Conservation (phyloP, 129 eudicot species). For the Pittosporum tobira region DNA sequence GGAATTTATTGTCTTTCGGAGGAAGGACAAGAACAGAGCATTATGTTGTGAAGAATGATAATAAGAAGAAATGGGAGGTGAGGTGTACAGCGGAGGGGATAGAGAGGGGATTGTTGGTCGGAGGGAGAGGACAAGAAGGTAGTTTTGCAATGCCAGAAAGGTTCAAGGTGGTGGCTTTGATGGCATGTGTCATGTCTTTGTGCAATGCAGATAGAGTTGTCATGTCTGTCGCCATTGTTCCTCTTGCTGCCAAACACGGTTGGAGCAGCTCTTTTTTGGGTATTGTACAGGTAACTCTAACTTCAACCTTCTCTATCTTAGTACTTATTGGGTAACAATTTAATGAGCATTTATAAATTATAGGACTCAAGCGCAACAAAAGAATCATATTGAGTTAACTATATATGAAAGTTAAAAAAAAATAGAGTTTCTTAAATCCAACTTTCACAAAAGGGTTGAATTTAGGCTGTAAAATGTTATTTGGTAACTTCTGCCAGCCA, state of each 20-base stretch:
- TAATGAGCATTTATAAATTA: no score
- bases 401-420: no score
- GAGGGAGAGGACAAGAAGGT: slow-evolving; percentile 40
- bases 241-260: slow-evolving; percentile 76
- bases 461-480: no score
- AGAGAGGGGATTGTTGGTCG: slow-evolving; percentile 43
- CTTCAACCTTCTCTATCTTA: background rate
- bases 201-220: slow-evolving; percentile 96
- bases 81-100: slow-evolving; percentile 78
- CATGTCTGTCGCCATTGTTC: slow-evolving; percentile 94
- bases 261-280: slow-evolving; percentile 93
- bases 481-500: no score
- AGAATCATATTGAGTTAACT: no score
- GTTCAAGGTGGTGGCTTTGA: slow-evolving; percentile 76
- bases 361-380: no score
- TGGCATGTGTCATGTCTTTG: slow-evolving; percentile 85
- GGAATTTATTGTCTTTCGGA: slow-evolving; percentile 16
- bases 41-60: slow-evolving; percentile 10
- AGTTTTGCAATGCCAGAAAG: slow-evolving; percentile 49
- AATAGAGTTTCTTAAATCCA: no score
- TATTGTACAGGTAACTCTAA: slow-evolving; percentile 65
- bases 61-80: slow-evolving; percentile 22
- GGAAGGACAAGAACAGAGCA: slow-evolving; percentile 16
- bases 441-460: no score
- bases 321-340: background rate